These are phyloP conservation scores for Rhizophagus clarus DNA, from an alignment of 192 early-diverging fungal species.

Conservation along the genomic window DNA sequence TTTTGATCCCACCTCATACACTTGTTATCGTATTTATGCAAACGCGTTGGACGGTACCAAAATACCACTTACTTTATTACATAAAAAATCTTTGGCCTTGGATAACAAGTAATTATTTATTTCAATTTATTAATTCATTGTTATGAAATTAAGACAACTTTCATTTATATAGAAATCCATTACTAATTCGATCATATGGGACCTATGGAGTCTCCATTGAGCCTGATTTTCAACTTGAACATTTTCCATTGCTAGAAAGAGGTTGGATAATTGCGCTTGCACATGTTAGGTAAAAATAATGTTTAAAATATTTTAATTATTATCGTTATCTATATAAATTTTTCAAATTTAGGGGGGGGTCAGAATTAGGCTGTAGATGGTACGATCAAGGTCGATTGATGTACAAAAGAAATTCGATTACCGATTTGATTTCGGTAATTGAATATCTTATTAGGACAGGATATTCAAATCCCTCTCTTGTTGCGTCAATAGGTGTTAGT, in stretches of 20 bases:
- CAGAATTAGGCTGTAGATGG: constrained; percentile 78
- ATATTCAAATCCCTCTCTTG: constrained; percentile 50
- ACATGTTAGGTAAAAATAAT: constrained; percentile 59
- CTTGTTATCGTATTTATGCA: constrained; percentile 50
- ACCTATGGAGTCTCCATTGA: constrained; percentile 80
- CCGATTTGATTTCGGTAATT: constrained; percentile 70
- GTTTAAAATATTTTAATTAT: background rate
- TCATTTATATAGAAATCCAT: constrained; percentile 43
- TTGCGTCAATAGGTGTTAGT: constrained; percentile 73
- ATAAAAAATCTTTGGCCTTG: constrained; percentile 48
- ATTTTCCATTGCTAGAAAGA: constrained; percentile 75
- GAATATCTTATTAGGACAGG: constrained; percentile 63
- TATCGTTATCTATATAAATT: background rate
- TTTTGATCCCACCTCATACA: constrained; percentile 49
- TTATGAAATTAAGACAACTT: background rate
- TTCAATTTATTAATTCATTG: background rate
- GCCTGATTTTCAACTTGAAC: constrained; percentile 73
- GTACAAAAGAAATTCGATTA: constrained; percentile 73
- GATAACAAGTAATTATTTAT: constrained; percentile 39
- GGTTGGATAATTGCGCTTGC: constrained; percentile 83
- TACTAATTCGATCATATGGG: constrained; percentile 76
- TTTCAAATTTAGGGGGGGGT: constrained; percentile 63
- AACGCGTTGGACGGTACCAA: constrained; percentile 42
- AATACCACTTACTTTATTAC: constrained; percentile 71
- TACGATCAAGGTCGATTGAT: constrained; percentile 72